Conservation (phyloP, 192 early-diverging fungal genomes). For the Dissophora globulifera region DNA sequence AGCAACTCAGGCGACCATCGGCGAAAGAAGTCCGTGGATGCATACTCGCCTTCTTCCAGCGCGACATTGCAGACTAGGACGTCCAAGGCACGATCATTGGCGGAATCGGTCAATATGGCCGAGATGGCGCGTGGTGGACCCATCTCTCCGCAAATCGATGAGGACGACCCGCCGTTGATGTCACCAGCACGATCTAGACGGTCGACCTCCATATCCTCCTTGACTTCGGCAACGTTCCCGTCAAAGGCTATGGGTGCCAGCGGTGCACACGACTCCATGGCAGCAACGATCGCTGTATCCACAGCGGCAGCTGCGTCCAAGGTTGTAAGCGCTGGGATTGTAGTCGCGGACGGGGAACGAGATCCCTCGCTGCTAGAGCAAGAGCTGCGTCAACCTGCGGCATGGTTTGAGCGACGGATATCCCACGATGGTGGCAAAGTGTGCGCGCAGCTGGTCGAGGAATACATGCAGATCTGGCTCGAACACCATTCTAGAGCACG, state of each 20-base stretch:
- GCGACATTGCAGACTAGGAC: background rate
- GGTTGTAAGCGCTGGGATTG: background rate
- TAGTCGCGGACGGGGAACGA: background rate
- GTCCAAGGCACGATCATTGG: slow-evolving; percentile 24
- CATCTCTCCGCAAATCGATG: slow-evolving; percentile 7
- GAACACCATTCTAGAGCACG: background rate
- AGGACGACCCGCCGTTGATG: slow-evolving; percentile 17
- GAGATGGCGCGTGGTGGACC: slow-evolving; percentile 47
- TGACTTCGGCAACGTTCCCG: slow-evolving; percentile 19
- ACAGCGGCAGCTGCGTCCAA: background rate
- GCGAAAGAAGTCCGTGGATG: background rate
- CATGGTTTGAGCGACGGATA: slow-evolving; percentile 39
- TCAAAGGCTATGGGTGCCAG: slow-evolving; percentile 7
- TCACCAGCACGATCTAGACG: slow-evolving; percentile 22
- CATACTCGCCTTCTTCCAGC: background rate
- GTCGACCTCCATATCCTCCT: slow-evolving; percentile 16
- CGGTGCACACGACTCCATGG: no score
- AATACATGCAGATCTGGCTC: slow-evolving; percentile 38
- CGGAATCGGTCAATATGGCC: slow-evolving; percentile 42
- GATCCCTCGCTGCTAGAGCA: background rate
- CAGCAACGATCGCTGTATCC: background rate
- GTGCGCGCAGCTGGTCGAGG: slow-evolving; percentile 33
- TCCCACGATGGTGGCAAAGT: slow-evolving; percentile 38
- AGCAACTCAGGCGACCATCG: background rate
- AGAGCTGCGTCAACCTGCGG: background rate